These are phyloP conservation scores for Psilocybe cyanescens DNA, from an alignment of 768 basidiomycete species.

Conservation along the genomic window DNA sequence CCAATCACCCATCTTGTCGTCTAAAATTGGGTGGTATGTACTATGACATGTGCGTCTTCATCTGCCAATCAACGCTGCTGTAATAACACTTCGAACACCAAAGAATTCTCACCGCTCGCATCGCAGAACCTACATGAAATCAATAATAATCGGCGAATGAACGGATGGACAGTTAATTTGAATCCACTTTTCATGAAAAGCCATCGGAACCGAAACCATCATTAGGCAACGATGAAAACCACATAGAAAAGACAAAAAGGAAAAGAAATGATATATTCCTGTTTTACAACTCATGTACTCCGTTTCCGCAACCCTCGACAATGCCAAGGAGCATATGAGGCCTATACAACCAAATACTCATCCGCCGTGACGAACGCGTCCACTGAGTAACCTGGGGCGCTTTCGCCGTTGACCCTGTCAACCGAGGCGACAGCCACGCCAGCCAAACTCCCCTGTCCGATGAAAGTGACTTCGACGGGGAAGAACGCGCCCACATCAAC, in stretches of 20 bases:
- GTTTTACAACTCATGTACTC: neutral
- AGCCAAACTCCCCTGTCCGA: conserved; percentile 78
- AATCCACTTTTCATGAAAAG: neutral
- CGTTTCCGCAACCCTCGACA: neutral
- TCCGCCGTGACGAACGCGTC: conserved; percentile 58
- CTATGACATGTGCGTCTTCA: neutral
- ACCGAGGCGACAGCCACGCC: conserved; percentile 71
- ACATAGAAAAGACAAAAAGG: neutral
- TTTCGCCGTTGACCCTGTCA: conserved; percentile 51
- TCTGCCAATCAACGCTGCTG: neutral
- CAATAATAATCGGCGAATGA: neutral
- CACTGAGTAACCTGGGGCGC: conserved; percentile 48
- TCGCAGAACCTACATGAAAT: neutral
- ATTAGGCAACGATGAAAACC: neutral
- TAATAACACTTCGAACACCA: neutral
- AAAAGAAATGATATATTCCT: conserved; percentile 5
- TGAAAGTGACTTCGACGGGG: conserved; percentile 87
- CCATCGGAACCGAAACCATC: neutral
- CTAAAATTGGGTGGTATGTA: neutral
- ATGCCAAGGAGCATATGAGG: neutral
- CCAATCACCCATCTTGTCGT: neutral
- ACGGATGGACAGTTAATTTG: neutral
- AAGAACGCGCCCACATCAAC: conserved; percentile 87
- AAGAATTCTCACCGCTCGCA: neutral
- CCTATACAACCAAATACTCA: conserved; percentile 58